Evolutionary conservation across 2,329 filamentous ascomycete species (phyloP).

Genomic region (Pseudogymnoascus sp.): DNA sequence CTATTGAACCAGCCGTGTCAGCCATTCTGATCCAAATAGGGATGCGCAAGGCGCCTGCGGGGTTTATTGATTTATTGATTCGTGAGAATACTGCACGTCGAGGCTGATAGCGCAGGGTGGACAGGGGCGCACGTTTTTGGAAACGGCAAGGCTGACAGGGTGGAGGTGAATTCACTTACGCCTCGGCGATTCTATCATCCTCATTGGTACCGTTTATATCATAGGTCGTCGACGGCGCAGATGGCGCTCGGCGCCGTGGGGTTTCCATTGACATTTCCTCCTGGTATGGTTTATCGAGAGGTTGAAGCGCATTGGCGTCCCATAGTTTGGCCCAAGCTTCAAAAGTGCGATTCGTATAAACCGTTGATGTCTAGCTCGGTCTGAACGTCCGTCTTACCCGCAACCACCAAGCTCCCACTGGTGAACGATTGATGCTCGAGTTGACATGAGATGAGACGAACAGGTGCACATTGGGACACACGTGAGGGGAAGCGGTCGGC

Average conservation of each 20-base stretch:
- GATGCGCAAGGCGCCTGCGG: background rate
- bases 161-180: background rate
- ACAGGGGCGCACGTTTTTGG: background rate
- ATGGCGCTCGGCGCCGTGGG: background rate
- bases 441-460: slow-evolving; percentile 3
- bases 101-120: background rate
- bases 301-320: background rate
- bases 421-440: slow-evolving; percentile 1
- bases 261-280: background rate
- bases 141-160: slow-evolving; percentile 4
- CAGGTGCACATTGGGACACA: background rate
- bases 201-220: background rate
- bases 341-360: background rate
- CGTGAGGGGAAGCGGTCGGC: slow-evolving; percentile 1
- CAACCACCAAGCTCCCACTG: slow-evolving; percentile 2
- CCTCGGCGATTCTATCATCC: background rate
- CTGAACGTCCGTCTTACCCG: slow-evolving; percentile 2
- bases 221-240: background rate
- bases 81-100: background rate
- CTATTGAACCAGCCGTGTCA: slow-evolving; percentile 1
- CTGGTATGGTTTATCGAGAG: slow-evolving; percentile 2
- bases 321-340: background rate
- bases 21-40: background rate
- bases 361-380: background rate
- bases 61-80: background rate